phyloP scores from a whole-genome alignment of 2,329 filamentous ascomycete genomes.

The Xylaria polymorpha region DNA sequence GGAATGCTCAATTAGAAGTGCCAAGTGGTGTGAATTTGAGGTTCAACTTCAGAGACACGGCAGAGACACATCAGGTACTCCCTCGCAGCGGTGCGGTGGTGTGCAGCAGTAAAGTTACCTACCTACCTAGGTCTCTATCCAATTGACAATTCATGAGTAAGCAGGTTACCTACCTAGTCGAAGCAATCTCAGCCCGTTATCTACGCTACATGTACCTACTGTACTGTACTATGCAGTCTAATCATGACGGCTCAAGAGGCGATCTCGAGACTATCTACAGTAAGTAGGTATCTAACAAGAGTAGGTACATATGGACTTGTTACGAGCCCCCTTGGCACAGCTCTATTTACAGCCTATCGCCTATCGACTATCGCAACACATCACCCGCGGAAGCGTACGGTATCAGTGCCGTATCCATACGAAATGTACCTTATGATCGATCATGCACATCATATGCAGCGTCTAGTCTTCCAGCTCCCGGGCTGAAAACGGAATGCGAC shows the following conservation, averaged over 20 bases:
- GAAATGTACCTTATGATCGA: conserved; percentile 24
- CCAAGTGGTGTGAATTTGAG: conserved; percentile 7
- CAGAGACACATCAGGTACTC: not conserved
- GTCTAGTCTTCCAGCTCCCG: conserved; percentile 12
- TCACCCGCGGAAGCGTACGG: not conserved
- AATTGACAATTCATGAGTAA: not conserved
- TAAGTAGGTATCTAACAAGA: too few relatives aligned
- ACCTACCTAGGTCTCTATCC: not conserved
- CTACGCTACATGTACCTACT: not conserved
- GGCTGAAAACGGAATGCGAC: conserved; percentile 35
- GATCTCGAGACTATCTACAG: not conserved
- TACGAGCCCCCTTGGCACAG: not conserved
- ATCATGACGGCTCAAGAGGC: not conserved
- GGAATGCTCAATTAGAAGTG: conserved; percentile 6
- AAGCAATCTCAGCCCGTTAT: conserved; percentile 20
- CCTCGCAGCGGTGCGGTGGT: not conserved
- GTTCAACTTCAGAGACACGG: conserved; percentile 7
- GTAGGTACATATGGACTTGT: not conserved
- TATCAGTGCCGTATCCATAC: conserved; percentile 10
- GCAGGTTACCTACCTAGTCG: not conserved
- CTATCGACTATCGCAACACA: not conserved
- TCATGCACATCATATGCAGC: conserved; percentile 34
- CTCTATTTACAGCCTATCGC: not conserved
- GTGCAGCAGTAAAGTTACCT: not conserved
- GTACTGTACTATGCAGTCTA: not conserved